These are phyloP conservation scores for Penicillium sclerotiorum DNA, from an alignment of 2,329 filamentous ascomycete species.

Conservation along the genomic window DNA sequence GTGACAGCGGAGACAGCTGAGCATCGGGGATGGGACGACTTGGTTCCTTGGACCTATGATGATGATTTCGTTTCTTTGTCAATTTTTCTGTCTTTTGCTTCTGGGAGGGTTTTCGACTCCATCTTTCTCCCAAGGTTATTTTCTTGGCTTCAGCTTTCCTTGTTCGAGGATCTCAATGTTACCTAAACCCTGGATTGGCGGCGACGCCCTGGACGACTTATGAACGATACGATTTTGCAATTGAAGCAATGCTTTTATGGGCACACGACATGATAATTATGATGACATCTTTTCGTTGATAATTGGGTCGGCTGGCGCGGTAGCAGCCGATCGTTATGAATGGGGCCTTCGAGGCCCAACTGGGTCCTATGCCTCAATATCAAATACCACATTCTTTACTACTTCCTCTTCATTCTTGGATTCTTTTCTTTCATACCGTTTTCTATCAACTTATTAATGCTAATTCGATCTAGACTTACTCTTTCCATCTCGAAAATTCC, in stretches of 20 bases:
- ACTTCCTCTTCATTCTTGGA: neutral
- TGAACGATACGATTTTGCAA: conserved; percentile 11
- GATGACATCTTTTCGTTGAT: neutral
- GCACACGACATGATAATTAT: conserved; percentile 2
- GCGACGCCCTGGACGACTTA: conserved; percentile 17
- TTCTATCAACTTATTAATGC: too few relatives aligned
- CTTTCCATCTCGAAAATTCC: neutral
- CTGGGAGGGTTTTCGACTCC: neutral
- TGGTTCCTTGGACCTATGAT: neutral
- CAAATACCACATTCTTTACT: neutral
- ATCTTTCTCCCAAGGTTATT: conserved; percentile 5
- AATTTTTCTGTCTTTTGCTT: neutral
- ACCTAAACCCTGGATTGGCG: conserved; percentile 17
- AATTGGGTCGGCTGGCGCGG: conserved; percentile 5
- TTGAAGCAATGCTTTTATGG: conserved; percentile 1
- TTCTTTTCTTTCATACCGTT: too few relatives aligned
- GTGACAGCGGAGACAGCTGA: neutral
- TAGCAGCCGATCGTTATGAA: neutral
- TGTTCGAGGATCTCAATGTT: conserved; percentile 5
- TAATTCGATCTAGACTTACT: too few relatives aligned
- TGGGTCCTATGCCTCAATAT: neutral
- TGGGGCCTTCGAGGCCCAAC: neutral
- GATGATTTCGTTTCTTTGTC: neutral
- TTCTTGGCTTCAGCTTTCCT: conserved; percentile 2
- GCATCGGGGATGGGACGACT: conserved; percentile 2